Conservation (phyloP, 192 early-diverging fungal species). For the Umbelopsis sp. region DNA sequence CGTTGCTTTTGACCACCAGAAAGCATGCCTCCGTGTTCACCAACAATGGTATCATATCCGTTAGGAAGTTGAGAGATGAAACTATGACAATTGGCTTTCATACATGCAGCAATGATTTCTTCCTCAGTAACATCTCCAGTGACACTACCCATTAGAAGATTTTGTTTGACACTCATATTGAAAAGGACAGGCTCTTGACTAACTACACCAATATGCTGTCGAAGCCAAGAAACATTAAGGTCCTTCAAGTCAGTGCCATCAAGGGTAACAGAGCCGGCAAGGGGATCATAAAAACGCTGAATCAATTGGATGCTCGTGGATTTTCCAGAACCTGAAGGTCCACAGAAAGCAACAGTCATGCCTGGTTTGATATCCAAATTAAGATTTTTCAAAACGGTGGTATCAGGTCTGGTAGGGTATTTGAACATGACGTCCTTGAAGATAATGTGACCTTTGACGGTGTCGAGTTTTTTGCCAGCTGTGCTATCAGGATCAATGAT, state of each 20-base stretch:
- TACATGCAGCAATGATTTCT: conserved; percentile 67
- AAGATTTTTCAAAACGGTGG: conserved; percentile 73
- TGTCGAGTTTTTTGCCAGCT: conserved; percentile 44
- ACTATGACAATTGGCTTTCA: conserved; percentile 72
- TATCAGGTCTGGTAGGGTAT: conserved; percentile 85
- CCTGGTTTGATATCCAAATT: conserved; percentile 71
- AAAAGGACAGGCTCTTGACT: conserved; percentile 91
- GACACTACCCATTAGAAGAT: conserved; percentile 71
- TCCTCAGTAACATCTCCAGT: conserved; percentile 57
- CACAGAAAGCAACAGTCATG: conserved; percentile 83
- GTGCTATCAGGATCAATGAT: conserved; percentile 62
- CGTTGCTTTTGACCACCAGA: conserved; percentile 96
- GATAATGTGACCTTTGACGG: conserved; percentile 68
- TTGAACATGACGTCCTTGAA: conserved; percentile 74
- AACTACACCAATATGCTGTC: conserved; percentile 86
- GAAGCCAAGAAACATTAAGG: conserved; percentile 78
- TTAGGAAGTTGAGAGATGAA: conserved; percentile 84
- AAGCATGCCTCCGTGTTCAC: conserved; percentile 72
- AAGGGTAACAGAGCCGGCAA: conserved; percentile 54
- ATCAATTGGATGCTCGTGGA: conserved; percentile 81
- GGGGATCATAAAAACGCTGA: conserved; percentile 80
- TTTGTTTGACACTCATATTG: conserved; percentile 69
- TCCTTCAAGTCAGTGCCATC: conserved; percentile 78
- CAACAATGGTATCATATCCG: conserved; percentile 80
- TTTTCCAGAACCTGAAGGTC: conserved; percentile 83